phyloP scores from a whole-genome alignment of 805 yeast species.

The Starmerella bombicola region DNA sequence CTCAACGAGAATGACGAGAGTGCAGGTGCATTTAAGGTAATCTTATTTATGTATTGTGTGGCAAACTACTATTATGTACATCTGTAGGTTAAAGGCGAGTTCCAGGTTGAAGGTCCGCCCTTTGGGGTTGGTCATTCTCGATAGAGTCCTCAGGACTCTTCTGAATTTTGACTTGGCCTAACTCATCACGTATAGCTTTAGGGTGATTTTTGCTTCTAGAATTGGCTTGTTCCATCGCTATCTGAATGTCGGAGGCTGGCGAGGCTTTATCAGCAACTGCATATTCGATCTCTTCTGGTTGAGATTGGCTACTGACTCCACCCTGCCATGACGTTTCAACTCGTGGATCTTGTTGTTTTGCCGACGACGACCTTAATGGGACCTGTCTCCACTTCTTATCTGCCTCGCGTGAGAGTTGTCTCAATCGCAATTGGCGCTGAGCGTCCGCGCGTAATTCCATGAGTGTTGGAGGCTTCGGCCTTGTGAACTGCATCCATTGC shows the following conservation, averaged over 20 bases:
- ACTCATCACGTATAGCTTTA: slow-evolving; percentile 5
- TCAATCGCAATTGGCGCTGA: slow-evolving; percentile 41
- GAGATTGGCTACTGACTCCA: background rate
- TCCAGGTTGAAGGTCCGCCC: too few relatives aligned
- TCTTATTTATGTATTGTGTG: too few relatives aligned
- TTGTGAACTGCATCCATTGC: slow-evolving; percentile 63
- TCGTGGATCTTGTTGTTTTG: too few relatives aligned
- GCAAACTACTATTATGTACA: too few relatives aligned
- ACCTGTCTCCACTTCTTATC: slow-evolving; percentile 29
- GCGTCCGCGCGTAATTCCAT: slow-evolving; percentile 50
- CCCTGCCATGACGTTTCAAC: slow-evolving; percentile 20
- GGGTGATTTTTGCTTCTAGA: slow-evolving; percentile 3
- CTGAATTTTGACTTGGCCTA: slow-evolving; percentile 11
- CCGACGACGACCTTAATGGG: slow-evolving; percentile 27
- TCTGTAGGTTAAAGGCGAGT: too few relatives aligned
- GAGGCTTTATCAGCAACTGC: background rate
- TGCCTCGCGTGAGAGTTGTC: slow-evolving; percentile 37
- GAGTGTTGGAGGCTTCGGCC: slow-evolving; percentile 48
- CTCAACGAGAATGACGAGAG: too few relatives aligned
- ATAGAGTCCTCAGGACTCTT: too few relatives aligned
- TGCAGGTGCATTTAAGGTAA: too few relatives aligned
- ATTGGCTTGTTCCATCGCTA: slow-evolving; percentile 9
- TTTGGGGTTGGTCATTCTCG: too few relatives aligned
- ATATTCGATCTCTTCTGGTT: background rate
- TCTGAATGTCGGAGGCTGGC: too few relatives aligned